Conservation (phyloP, 2,329 filamentous ascomycete genomes). For the Pseudogymnoascus sp. region DNA sequence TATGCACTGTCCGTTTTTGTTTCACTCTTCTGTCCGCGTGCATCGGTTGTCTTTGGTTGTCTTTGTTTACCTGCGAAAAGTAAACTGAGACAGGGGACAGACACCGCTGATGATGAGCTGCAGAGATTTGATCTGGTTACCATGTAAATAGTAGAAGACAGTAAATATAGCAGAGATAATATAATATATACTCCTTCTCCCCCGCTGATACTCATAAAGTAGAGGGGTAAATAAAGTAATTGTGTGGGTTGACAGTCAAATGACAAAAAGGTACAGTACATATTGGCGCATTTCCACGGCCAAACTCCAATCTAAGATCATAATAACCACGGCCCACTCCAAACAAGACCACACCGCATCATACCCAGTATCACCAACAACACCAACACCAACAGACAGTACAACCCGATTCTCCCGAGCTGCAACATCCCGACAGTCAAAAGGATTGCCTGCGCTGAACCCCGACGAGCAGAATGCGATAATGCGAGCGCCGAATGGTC, state of each 20-base stretch:
- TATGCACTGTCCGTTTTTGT: background rate
- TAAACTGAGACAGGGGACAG: conserved; percentile 2
- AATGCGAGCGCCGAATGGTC: conserved; percentile 35
- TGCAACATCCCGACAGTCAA: conserved; percentile 18
- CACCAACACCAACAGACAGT: conserved; percentile 14
- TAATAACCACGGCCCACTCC: conserved; percentile 4
- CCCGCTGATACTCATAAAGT: background rate
- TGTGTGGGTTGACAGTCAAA: background rate
- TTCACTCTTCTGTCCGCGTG: background rate
- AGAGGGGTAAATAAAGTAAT: background rate
- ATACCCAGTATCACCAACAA: conserved; percentile 12
- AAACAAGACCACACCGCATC: conserved; percentile 8
- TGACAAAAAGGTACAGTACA: conserved; percentile 1
- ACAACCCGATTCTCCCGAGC: conserved; percentile 18
- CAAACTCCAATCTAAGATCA: conserved; percentile 7
- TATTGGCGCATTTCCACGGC: background rate
- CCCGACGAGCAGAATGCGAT: conserved; percentile 37
- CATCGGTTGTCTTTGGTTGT: background rate
- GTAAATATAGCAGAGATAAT: background rate
- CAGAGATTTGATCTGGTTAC: background rate
- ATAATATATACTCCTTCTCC: background rate
- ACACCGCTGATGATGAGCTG: background rate
- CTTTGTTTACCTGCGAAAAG: background rate
- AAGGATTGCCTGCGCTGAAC: background rate
- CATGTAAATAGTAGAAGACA: background rate